phyloP scores from a whole-genome alignment of 768 basidiomycete genomes.

The Mycena amicta region DNA sequence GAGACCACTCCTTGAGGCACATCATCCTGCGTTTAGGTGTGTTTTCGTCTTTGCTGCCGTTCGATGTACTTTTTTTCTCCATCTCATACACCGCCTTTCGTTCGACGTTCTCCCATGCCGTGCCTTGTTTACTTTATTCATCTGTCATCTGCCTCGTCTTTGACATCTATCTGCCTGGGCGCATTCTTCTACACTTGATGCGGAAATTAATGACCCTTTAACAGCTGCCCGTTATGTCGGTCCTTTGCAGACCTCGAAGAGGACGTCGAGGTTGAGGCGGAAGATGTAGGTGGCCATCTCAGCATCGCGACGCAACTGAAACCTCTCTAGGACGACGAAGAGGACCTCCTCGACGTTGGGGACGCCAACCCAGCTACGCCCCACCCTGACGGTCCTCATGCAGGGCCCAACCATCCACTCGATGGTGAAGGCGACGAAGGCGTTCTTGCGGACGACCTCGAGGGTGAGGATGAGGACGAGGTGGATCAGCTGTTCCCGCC shows the following conservation, averaged over 20 bases:
- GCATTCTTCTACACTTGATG: too few relatives aligned
- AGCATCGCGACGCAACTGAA: neutral
- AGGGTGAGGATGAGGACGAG: slow-evolving; percentile 19
- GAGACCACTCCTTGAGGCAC: slow-evolving; percentile 82
- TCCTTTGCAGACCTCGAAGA: slow-evolving; percentile 90
- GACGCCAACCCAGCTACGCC: neutral
- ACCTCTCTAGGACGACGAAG: neutral
- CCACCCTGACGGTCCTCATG: neutral
- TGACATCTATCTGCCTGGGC: too few relatives aligned
- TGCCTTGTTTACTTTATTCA: neutral
- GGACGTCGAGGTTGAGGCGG: slow-evolving; percentile 22
- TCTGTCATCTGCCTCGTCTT: too few relatives aligned
- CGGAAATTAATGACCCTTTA: neutral
- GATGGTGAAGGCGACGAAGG: slow-evolving; percentile 7
- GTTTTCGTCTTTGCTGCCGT: neutral
- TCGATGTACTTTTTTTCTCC: neutral
- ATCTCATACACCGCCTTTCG: too few relatives aligned
- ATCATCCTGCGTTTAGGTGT: slow-evolving; percentile 78
- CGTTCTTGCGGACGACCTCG: slow-evolving; percentile 21
- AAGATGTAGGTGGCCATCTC: slow-evolving; percentile 5
- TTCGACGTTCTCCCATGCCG: too few relatives aligned
- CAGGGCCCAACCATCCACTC: neutral
- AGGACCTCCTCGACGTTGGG: neutral
- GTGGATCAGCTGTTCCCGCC: slow-evolving; percentile 11
- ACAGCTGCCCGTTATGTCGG: slow-evolving; percentile 89